A percentile compares a stretch with the other conserved stretches of the same genome.
phyloP scores from a whole-genome alignment of 345 rosid genomes.

The Pistacia atlantica region DNA sequence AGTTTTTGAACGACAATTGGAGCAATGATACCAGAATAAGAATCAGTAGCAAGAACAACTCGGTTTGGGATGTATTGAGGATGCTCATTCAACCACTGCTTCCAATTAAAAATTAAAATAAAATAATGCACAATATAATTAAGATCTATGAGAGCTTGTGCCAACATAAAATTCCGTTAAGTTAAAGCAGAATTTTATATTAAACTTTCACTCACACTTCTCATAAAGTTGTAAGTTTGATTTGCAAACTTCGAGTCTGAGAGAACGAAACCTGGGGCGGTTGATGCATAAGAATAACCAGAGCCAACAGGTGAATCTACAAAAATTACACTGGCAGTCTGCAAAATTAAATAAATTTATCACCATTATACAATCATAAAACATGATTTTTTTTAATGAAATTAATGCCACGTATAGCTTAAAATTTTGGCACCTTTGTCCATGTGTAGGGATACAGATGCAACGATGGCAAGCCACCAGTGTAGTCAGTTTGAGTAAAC shows the following conservation, averaged over 20 bases:
- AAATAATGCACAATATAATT: too few species aligned
- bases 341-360: not conserved
- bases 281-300: conserved; percentile 25
- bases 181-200: too few species aligned
- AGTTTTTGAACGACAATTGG: not conserved
- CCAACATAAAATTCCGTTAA: too few species aligned
- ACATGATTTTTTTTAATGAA: too few species aligned
- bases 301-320: conserved; percentile 26
- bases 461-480: conserved; percentile 26
- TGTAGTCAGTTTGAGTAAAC: conserved; percentile 16
- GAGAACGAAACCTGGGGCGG: not conserved
- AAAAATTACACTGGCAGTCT: conserved; percentile 25
- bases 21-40: too few species aligned
- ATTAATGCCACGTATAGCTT: too few species aligned
- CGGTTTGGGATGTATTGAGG: too few species aligned
- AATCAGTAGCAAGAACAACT: too few species aligned
- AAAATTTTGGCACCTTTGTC: conserved; percentile 25
- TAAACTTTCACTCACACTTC: conserved; percentile 2
- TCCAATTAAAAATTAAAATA: too few species aligned
- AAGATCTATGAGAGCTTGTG: too few species aligned
- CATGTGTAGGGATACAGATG: conserved; percentile 20
- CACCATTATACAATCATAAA: not conserved
- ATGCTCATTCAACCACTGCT: too few species aligned
- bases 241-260: conserved; percentile 7
- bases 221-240: conserved; percentile 3